Evolutionary conservation across 495 filamentous ascomycete genomes (phyloP).

Genomic region (Penicillium simplicissimum): DNA sequence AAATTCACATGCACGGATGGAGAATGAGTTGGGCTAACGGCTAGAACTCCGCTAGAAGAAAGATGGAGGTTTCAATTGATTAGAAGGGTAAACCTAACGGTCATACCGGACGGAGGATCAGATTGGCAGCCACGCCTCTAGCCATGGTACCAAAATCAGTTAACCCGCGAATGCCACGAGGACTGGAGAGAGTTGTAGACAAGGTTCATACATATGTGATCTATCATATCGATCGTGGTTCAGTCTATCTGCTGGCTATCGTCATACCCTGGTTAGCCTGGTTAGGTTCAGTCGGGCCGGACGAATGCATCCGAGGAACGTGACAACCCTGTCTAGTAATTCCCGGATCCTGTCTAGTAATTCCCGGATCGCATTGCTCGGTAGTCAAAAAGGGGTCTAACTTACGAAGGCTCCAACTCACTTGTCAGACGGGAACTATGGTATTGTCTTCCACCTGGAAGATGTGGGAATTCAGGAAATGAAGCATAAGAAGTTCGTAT

Average conservation of each 20-base stretch:
- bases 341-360: too few species aligned
- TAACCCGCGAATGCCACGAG: not conserved
- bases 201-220: not conserved
- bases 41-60: not conserved
- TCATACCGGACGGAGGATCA: not conserved
- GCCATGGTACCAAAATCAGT: not conserved
- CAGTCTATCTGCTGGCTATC: not conserved
- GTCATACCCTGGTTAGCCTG: not conserved
- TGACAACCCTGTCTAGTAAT: not conserved
- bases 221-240: not conserved
- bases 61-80: conserved; percentile 1
- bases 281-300: not conserved
- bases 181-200: too few species aligned
- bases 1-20: not conserved
- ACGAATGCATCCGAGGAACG: not conserved
- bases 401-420: too few species aligned
- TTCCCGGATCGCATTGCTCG: not conserved
- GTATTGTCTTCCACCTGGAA: too few species aligned
- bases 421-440: too few species aligned
- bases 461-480: too few species aligned
- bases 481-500: too few species aligned
- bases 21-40: not conserved
- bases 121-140: not conserved
- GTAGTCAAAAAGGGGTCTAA: not conserved
- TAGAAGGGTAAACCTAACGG: not conserved